A percentile compares a stretch with the other conserved stretches of the same genome.
These are phyloP conservation scores for Ceriops decandra DNA, from an alignment of 345 rosid genomes.

Conservation along the genomic window DNA sequence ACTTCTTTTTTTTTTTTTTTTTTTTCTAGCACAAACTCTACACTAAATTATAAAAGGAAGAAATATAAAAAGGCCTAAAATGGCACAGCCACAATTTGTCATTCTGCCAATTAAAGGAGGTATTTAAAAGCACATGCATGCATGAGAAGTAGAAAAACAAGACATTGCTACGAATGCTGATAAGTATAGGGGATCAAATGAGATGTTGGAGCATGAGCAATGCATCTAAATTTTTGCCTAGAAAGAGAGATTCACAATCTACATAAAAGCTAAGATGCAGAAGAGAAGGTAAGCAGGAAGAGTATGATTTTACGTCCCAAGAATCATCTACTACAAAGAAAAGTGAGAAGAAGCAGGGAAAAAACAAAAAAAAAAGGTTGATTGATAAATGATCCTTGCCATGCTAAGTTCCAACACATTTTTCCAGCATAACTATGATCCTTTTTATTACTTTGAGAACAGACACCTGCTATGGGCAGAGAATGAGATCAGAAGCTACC, in stretches of 20 bases:
- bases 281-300: no score
- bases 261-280: no score
- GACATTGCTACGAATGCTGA: not conserved
- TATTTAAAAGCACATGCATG: no score
- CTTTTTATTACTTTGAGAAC: not conserved
- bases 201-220: no score
- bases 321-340: not conserved
- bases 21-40: not conserved
- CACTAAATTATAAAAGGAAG: not conserved
- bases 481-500: conserved; percentile 36
- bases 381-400: not conserved
- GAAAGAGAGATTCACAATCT: no score
- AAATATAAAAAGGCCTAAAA: no score
- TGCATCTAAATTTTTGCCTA: no score
- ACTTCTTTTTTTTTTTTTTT: not conserved
- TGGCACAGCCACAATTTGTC: no score
- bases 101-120: no score
- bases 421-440: not conserved
- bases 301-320: not conserved
- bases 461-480: not conserved
- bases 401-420: not conserved
- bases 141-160: not conserved
- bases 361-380: not conserved
- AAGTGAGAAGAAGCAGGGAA: not conserved
- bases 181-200: not conserved